Conservation (phyloP, 1,284 basidiomycete genomes). For the Xerocomus cyaneibrunnescens region DNA sequence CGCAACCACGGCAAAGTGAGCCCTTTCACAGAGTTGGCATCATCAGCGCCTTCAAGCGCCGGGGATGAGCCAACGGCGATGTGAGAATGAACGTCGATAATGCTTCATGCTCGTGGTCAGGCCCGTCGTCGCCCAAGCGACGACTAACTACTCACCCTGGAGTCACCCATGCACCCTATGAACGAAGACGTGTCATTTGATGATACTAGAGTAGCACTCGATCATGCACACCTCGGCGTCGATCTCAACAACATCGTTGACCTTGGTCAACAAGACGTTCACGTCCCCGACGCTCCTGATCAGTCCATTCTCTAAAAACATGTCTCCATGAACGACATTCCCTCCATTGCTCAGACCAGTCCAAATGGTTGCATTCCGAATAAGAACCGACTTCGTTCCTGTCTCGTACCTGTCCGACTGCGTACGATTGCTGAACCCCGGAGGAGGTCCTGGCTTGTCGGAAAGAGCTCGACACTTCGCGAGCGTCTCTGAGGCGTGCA, state of each 20-base stretch:
- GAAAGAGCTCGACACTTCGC: constrained; percentile 28
- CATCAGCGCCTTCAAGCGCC: constrained; percentile 40
- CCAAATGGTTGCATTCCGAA: constrained; percentile 81
- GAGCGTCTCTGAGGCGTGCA: constrained; percentile 19
- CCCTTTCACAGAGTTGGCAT: constrained; percentile 43
- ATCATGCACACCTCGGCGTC: constrained; percentile 25
- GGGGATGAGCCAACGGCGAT: constrained; percentile 53
- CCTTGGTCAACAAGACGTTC: neutral
- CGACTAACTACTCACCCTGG: constrained; percentile 36
- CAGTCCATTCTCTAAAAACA: constrained; percentile 55
- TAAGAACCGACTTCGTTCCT: constrained; percentile 56
- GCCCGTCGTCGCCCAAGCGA: neutral
- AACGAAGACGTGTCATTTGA: constrained; percentile 1
- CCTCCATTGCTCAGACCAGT: constrained; percentile 64
- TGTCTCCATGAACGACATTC: constrained; percentile 59
- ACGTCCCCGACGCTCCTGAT: constrained; percentile 48
- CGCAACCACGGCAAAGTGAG: constrained; percentile 40
- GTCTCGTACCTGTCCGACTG: constrained; percentile 66
- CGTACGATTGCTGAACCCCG: constrained; percentile 51
- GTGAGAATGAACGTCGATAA: constrained; percentile 68
- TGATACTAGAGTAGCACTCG: neutral
- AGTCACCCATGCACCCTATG: constrained; percentile 46
- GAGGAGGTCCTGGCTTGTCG: constrained; percentile 47
- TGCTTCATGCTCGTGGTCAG: constrained; percentile 15
- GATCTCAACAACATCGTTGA: constrained; percentile 9